phyloP scores from a whole-genome alignment of 495 filamentous ascomycete species.

The Daldinia decipiens region DNA sequence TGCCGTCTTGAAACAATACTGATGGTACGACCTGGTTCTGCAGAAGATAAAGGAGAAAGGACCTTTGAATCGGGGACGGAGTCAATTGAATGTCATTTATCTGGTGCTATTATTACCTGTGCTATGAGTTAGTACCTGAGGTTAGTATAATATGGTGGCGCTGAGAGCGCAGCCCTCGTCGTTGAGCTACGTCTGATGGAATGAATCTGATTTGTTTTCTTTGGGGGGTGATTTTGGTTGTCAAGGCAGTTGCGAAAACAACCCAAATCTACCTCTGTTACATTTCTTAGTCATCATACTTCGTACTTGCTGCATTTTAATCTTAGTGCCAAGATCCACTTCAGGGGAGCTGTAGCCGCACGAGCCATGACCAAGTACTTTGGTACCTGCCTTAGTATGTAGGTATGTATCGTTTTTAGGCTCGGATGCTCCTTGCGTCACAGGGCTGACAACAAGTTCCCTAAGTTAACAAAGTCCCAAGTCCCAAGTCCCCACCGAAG shows the following conservation, averaged over 20 bases:
- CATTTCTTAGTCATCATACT: slow-evolving; percentile 24
- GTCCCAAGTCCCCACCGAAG: slow-evolving; percentile 20
- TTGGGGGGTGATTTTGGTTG: slow-evolving; percentile 19
- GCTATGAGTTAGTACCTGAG: slow-evolving; percentile 31
- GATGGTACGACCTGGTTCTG: neutral
- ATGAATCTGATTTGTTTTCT: slow-evolving; percentile 41
- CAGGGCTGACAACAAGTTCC: slow-evolving; percentile 30
- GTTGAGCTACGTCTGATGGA: slow-evolving; percentile 26
- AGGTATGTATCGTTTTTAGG: slow-evolving; percentile 21
- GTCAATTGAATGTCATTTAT: slow-evolving; percentile 21
- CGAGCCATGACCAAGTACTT: neutral
- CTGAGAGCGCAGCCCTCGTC: slow-evolving; percentile 36
- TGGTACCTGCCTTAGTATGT: slow-evolving; percentile 29
- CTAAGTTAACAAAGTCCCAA: neutral
- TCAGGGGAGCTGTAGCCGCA: slow-evolving; percentile 11
- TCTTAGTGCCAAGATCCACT: neutral
- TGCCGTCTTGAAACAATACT: neutral
- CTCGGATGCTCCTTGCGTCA: slow-evolving; percentile 29
- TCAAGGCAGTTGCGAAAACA: slow-evolving; percentile 28
- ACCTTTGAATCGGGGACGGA: neutral
- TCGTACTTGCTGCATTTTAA: neutral
- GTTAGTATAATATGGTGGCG: slow-evolving; percentile 36
- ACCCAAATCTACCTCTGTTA: slow-evolving; percentile 6
- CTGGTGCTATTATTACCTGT: slow-evolving; percentile 17
- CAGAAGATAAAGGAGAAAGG: neutral